Evolutionary conservation across 352 stramenopile genomes (phyloP).

Genomic region (Phytophthora colocasiae): DNA sequence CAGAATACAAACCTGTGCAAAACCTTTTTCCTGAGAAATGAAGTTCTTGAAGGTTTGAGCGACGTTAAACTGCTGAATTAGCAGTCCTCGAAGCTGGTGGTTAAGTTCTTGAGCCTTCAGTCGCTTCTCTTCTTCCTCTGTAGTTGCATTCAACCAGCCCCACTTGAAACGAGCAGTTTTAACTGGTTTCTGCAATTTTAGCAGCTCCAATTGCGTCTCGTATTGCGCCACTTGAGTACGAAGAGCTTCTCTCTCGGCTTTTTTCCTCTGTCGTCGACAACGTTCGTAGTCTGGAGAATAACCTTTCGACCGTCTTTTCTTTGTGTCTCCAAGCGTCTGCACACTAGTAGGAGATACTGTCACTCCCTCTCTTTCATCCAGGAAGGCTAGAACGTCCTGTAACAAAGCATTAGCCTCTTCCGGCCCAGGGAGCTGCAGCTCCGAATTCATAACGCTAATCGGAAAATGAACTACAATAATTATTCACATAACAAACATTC

Average conservation of each 20-base stretch:
- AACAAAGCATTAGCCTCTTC: slow-evolving; percentile 13
- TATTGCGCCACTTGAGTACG: slow-evolving; percentile 13
- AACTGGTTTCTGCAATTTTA: slow-evolving; percentile 2
- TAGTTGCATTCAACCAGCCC: slow-evolving; percentile 14
- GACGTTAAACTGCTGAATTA: slow-evolving; percentile 12
- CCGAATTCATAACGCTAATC: neutral
- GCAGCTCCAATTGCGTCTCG: slow-evolving; percentile 20
- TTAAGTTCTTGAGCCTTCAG: slow-evolving; percentile 23
- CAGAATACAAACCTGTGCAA: slow-evolving; percentile 10
- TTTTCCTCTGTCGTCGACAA: slow-evolving; percentile 20
- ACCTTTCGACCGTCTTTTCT: neutral
- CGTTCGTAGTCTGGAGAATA: slow-evolving; percentile 15
- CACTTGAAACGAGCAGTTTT: slow-evolving; percentile 9
- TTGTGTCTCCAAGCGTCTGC: neutral
- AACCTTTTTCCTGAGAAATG: neutral
- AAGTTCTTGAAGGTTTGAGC: slow-evolving; percentile 2
- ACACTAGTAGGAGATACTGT: neutral
- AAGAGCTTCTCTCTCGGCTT: slow-evolving; percentile 17
- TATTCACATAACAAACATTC: neutral
- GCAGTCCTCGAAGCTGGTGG: slow-evolving; percentile 8
- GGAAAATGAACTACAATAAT: neutral
- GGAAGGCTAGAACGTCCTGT: slow-evolving; percentile 19
- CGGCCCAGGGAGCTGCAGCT: neutral
- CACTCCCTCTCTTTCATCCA: slow-evolving; percentile 1
- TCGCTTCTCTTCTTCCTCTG: slow-evolving; percentile 21